Evolutionary conservation across 495 filamentous ascomycete genomes (phyloP).

Genomic region (Pseudomonodictys pantanalensis): DNA sequence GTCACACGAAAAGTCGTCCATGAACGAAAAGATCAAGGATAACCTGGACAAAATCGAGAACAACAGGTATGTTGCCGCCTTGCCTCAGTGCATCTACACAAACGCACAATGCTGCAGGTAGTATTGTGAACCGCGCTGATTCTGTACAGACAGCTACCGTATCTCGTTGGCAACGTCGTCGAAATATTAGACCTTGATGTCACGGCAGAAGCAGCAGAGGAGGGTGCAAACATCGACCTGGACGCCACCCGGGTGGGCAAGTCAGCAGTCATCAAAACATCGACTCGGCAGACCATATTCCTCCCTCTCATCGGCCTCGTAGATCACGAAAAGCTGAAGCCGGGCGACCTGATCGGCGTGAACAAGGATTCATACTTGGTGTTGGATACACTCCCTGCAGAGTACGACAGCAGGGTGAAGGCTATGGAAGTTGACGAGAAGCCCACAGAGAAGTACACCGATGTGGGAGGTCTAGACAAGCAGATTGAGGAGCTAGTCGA

Average conservation of each 20-base stretch:
- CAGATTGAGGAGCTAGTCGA: constrained; percentile 99
- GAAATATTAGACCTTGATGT: constrained; percentile 96
- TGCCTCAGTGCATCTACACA: not conserved
- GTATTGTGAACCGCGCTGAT: not conserved
- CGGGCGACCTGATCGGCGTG: constrained; percentile 93
- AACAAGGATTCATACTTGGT: constrained; percentile 99
- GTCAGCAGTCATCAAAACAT: constrained; percentile 99
- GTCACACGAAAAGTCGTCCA: constrained; percentile 88
- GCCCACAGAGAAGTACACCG: constrained; percentile 97
- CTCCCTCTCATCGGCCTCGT: constrained; percentile 96
- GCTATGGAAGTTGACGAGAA: constrained; percentile 99
- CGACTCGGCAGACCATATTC: constrained; percentile 97
- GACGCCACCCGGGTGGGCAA: constrained; percentile 96
- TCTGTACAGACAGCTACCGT: constrained; percentile 79
- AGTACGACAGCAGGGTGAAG: constrained; percentile 98
- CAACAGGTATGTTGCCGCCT: constrained; percentile 66
- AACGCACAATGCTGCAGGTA: not conserved
- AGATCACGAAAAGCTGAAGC: constrained; percentile 87
- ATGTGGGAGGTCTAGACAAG: constrained; percentile 97
- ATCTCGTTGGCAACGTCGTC: constrained; percentile 97
- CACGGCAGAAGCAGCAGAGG: constrained; percentile 90
- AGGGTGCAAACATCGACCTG: constrained; percentile 97
- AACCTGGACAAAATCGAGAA: constrained; percentile 98
- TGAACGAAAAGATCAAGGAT: constrained; percentile 98
- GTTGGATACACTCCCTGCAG: constrained; percentile 94